Evolutionary conservation across 2,329 filamentous ascomycete species (phyloP).

Genomic region (Chaetomiaceae sp.): DNA sequence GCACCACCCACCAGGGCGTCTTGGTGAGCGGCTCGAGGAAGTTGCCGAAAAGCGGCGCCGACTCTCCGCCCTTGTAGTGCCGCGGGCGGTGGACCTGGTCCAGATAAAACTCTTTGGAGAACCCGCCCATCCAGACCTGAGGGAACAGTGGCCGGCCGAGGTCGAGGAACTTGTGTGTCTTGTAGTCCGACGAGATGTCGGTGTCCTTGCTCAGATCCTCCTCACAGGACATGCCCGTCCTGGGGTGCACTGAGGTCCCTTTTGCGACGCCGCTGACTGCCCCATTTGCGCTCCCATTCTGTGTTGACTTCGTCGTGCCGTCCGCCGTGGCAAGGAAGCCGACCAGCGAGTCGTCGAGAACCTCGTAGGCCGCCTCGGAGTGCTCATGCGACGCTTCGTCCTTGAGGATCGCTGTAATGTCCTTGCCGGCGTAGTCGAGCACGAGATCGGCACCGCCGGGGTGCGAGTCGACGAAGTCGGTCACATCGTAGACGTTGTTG

Average conservation of each 20-base stretch:
- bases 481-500: constrained; percentile 89
- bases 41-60: constrained; percentile 92
- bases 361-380: constrained; percentile 90
- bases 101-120: constrained; percentile 93
- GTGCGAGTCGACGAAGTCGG: constrained; percentile 82
- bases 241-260: constrained; percentile 43
- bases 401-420: constrained; percentile 74
- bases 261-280: constrained; percentile 30
- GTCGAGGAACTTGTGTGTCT: constrained; percentile 90
- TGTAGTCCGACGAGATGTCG: constrained; percentile 68
- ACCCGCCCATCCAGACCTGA: constrained; percentile 83
- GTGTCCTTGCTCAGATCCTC: constrained; percentile 86
- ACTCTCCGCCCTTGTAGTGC: constrained; percentile 90
- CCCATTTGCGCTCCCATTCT: too few relatives aligned
- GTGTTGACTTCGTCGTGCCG: constrained; percentile 25
- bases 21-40: constrained; percentile 96
- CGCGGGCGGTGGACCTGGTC: constrained; percentile 92
- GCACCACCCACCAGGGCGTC: constrained; percentile 91
- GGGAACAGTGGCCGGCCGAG: constrained; percentile 75
- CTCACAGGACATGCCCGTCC: constrained; percentile 81
- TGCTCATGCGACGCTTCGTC: constrained; percentile 79
- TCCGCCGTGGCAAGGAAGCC: constrained; percentile 63
- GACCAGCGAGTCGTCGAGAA: constrained; percentile 79
- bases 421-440: constrained; percentile 82
- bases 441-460: constrained; percentile 86